These are phyloP conservation scores for Gonium pectorale DNA, from an alignment of 139 green algal species.

Conservation along the genomic window DNA sequence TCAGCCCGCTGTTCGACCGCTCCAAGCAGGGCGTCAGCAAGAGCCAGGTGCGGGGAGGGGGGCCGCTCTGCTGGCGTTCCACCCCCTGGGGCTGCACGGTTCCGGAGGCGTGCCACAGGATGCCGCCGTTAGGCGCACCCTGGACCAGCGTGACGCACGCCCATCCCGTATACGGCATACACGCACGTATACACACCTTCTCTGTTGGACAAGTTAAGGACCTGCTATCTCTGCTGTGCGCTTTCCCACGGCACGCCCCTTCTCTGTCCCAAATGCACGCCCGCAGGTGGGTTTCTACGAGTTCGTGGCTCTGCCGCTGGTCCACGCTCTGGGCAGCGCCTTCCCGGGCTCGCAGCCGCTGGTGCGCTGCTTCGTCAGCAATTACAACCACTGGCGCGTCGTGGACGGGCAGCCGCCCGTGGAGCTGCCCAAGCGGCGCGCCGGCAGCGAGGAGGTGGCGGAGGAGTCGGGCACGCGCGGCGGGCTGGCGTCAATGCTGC, in stretches of 20 bases:
- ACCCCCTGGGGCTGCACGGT: too few relatives aligned
- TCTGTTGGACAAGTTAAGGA: too few relatives aligned
- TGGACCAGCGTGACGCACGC: too few relatives aligned
- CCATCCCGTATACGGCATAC: too few relatives aligned
- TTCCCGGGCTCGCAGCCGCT: conserved; percentile 25
- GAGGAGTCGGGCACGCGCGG: too few relatives aligned
- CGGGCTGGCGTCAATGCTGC: too few relatives aligned
- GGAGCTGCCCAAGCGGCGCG: conserved; percentile 5
- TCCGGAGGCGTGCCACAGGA: too few relatives aligned
- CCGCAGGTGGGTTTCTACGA: conserved; percentile 36
- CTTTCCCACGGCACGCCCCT: neutral
- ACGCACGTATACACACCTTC: too few relatives aligned
- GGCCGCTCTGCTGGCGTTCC: too few relatives aligned
- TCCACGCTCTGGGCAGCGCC: conserved; percentile 21
- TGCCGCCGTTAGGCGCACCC: too few relatives aligned
- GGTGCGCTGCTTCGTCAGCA: conserved; percentile 15
- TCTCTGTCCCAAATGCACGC: neutral
- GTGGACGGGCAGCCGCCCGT: conserved; percentile 25
- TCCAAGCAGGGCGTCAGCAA: conserved; percentile 46
- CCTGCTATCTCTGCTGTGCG: too few relatives aligned
- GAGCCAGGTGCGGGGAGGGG: conserved; percentile 41
- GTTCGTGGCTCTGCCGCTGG: conserved; percentile 34
- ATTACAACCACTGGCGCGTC: conserved; percentile 35
- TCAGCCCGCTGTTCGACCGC: conserved; percentile 59
- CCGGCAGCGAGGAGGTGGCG: too few relatives aligned